Evolutionary conservation across 768 basidiomycete genomes (phyloP).

Genomic region (Boletus eberwhitei): DNA sequence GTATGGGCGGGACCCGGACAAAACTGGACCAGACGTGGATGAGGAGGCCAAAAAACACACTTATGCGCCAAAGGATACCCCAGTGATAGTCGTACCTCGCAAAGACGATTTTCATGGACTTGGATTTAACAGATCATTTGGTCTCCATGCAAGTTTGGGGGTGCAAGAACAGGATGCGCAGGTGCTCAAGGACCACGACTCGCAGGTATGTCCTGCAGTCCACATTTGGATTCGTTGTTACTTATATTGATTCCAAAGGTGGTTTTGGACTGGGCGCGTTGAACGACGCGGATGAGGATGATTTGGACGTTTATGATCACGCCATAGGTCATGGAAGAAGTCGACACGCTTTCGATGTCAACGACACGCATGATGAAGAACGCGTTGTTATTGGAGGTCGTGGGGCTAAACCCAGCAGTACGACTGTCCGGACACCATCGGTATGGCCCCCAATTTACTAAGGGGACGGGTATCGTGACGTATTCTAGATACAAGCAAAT

Average conservation of each 20-base stretch:
- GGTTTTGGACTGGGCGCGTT: constrained; percentile 88
- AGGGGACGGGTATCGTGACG: neutral
- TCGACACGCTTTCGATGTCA: constrained; percentile 63
- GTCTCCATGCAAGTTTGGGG: constrained; percentile 59
- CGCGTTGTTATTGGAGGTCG: constrained; percentile 42
- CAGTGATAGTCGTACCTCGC: constrained; percentile 53
- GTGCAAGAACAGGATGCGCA: constrained; percentile 19
- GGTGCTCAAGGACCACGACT: constrained; percentile 47
- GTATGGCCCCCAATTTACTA: constrained; percentile 6
- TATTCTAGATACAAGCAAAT: constrained; percentile 17
- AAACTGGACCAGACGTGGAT: constrained; percentile 50
- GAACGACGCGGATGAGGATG: constrained; percentile 94
- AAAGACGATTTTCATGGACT: constrained; percentile 82
- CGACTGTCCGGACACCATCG: neutral
- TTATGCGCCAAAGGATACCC: constrained; percentile 81
- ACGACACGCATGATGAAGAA: constrained; percentile 63
- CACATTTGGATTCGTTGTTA: neutral
- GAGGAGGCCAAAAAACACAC: constrained; percentile 85
- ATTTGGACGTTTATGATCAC: constrained; percentile 77
- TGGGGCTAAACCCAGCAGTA: constrained; percentile 7
- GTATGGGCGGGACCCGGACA: constrained; percentile 46
- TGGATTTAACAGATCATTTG: constrained; percentile 68
- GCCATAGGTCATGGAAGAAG: constrained; percentile 35
- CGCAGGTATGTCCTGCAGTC: constrained; percentile 42
- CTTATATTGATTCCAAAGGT: constrained; percentile 40